A percentile compares a stretch with the other conserved stretches of the same genome.
Conservation (phyloP, 2,329 filamentous ascomycete genomes). For the Cladobotryum mycophilum region DNA sequence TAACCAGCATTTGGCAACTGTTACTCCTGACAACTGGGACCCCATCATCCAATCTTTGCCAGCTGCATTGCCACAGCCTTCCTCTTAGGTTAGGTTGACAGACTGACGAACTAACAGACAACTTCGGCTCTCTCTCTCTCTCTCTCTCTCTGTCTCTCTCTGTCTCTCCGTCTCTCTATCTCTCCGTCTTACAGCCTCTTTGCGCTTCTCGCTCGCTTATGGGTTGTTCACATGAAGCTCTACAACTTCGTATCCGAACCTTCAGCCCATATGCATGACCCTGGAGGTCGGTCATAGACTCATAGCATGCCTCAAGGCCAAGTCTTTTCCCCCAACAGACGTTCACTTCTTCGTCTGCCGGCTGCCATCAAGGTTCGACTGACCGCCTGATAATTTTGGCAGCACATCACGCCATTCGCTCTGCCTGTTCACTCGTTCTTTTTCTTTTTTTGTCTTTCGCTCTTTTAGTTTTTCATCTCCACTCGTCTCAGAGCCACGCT, state of each 20-base stretch:
- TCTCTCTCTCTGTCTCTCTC: neutral
- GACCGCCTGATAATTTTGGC: neutral
- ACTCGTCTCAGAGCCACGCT: neutral
- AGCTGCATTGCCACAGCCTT: too few relatives aligned
- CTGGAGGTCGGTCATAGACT: conserved; percentile 6
- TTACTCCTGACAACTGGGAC: too few relatives aligned
- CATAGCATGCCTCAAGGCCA: conserved; percentile 4
- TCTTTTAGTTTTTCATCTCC: conserved; percentile 1
- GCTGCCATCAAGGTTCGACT: neutral
- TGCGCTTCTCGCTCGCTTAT: neutral
- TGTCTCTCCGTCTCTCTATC: neutral
- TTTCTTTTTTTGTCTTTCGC: neutral
- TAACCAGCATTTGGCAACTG: neutral
- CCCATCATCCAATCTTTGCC: too few relatives aligned
- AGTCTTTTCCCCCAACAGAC: neutral
- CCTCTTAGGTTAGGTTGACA: too few relatives aligned
- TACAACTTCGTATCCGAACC: conserved; percentile 2
- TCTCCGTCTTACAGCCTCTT: neutral
- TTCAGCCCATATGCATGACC: conserved; percentile 9
- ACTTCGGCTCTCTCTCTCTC: neutral
- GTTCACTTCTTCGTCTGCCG: conserved; percentile 1
- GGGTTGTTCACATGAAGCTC: conserved; percentile 8
- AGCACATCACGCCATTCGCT: conserved; percentile 3
- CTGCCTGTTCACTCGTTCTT: neutral
- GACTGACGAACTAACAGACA: too few relatives aligned